phyloP scores from a whole-genome alignment of 192 early-diverging fungal genomes.

The Coemansia sp. region DNA sequence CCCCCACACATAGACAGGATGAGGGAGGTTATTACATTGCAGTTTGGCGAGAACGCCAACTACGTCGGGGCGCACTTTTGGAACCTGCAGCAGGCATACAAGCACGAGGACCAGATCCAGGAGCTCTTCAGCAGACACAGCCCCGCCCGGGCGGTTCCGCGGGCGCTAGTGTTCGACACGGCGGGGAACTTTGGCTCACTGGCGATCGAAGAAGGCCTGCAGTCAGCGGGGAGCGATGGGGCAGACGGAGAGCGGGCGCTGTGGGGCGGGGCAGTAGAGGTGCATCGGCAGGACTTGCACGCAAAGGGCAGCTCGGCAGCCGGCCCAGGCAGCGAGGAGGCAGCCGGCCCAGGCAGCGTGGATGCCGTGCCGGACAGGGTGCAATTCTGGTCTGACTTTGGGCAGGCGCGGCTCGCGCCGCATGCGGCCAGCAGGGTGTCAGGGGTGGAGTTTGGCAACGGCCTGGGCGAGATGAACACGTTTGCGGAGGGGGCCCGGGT shows the following conservation, averaged over 20 bases:
- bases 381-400: conserved; percentile 74
- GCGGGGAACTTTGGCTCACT: conserved; percentile 54
- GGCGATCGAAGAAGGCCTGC: conserved; percentile 2
- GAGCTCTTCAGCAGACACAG: conserved; percentile 47
- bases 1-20: no score
- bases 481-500: conserved; percentile 53
- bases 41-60: conserved; percentile 82
- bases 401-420: conserved; percentile 65
- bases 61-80: conserved; percentile 90
- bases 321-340: neutral
- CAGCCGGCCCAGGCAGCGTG: no score
- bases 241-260: conserved; percentile 7
- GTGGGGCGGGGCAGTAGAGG: conserved; percentile 30
- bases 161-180: conserved; percentile 74
- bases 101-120: conserved; percentile 52
- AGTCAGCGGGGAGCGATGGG: conserved; percentile 5
- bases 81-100: conserved; percentile 56
- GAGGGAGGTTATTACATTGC: conserved; percentile 88
- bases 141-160: conserved; percentile 62
- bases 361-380: neutral
- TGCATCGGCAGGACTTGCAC: conserved; percentile 18
- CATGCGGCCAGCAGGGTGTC: conserved; percentile 52
- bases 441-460: conserved; percentile 52
- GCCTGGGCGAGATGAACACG: conserved; percentile 50
- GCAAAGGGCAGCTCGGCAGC: neutral